Conservation (phyloP, 1,284 basidiomycete species). For the Hymenochaete sp. region DNA sequence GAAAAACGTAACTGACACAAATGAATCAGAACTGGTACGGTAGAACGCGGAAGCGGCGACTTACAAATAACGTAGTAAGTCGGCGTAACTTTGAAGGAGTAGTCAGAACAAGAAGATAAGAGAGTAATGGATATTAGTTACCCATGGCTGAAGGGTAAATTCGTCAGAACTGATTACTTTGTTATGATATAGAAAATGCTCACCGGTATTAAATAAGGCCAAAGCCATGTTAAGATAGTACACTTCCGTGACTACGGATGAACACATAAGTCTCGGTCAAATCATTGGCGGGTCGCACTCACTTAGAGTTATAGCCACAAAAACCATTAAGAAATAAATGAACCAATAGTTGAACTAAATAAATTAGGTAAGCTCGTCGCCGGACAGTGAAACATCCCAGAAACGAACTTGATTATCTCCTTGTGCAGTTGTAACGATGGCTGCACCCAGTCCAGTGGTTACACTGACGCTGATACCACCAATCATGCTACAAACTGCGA, state of each 20-base stretch:
- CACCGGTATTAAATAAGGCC: slow-evolving; percentile 55
- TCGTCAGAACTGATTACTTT: slow-evolving; percentile 6
- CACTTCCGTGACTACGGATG: slow-evolving; percentile 39
- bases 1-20: slow-evolving; percentile 38
- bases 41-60: slow-evolving; percentile 9
- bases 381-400: background rate
- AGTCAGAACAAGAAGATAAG: slow-evolving; percentile 23
- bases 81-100: slow-evolving; percentile 36
- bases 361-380: slow-evolving; percentile 2
- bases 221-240: slow-evolving; percentile 66
- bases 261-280: slow-evolving; percentile 6
- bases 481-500: slow-evolving; percentile 55
- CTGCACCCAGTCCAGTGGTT: slow-evolving; percentile 56
- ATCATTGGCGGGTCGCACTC: slow-evolving; percentile 10
- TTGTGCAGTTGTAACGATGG: slow-evolving; percentile 54
- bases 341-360: slow-evolving; percentile 49
- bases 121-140: slow-evolving; percentile 19
- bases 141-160: slow-evolving; percentile 24
- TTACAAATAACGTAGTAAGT: slow-evolving; percentile 52
- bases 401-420: slow-evolving; percentile 33
- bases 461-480: slow-evolving; percentile 62
- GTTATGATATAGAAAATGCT: slow-evolving; percentile 13
- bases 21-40: background rate
- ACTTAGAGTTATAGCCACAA: slow-evolving; percentile 46
- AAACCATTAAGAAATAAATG: slow-evolving; percentile 47